Evolutionary conservation across 352 stramenopile genomes (phyloP).

Genomic region (Nothophytophthora sp.): DNA sequence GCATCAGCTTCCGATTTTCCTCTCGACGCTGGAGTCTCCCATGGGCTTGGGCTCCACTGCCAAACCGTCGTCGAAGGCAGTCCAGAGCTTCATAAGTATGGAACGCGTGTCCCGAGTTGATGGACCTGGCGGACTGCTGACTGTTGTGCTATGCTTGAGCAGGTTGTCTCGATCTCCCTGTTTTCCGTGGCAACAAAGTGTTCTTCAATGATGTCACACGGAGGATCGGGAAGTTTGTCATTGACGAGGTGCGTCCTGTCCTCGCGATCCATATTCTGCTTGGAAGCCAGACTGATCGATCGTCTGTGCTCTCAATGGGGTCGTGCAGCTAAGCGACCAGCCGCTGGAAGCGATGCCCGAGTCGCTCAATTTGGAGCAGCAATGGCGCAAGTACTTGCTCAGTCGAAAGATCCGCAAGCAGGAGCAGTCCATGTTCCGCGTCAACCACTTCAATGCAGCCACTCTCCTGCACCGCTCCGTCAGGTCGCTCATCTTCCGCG

Average conservation of each 20-base stretch:
- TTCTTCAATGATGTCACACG: conserved; percentile 70
- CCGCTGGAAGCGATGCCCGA: conserved; percentile 48
- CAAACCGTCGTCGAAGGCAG: conserved; percentile 42
- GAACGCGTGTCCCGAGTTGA: conserved; percentile 8
- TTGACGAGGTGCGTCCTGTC: conserved; percentile 42
- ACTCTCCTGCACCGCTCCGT: conserved; percentile 48
- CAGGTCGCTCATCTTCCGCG: conserved; percentile 48
- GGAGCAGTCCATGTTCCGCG: conserved; percentile 43
- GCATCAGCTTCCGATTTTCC: conserved; percentile 60
- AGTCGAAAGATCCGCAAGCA: conserved; percentile 56
- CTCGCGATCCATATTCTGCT: background rate
- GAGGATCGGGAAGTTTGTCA: conserved; percentile 56
- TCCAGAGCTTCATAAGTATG: conserved; percentile 51
- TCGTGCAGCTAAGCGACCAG: conserved; percentile 45
- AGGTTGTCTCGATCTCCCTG: conserved; percentile 53
- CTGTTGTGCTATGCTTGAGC: background rate
- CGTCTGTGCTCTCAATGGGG: too few relatives aligned
- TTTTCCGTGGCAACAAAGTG: conserved; percentile 62
- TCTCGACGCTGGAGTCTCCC: conserved; percentile 59
- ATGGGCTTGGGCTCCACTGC: conserved; percentile 59
- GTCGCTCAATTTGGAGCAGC: conserved; percentile 56
- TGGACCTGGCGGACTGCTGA: background rate
- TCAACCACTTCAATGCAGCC: conserved; percentile 60
- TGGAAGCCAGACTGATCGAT: background rate
- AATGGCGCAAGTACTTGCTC: conserved; percentile 54